Base-by-base conservation (phyloP, 2,329 filamentous ascomycete species). In the Akanthomyces muscarius region DNA sequence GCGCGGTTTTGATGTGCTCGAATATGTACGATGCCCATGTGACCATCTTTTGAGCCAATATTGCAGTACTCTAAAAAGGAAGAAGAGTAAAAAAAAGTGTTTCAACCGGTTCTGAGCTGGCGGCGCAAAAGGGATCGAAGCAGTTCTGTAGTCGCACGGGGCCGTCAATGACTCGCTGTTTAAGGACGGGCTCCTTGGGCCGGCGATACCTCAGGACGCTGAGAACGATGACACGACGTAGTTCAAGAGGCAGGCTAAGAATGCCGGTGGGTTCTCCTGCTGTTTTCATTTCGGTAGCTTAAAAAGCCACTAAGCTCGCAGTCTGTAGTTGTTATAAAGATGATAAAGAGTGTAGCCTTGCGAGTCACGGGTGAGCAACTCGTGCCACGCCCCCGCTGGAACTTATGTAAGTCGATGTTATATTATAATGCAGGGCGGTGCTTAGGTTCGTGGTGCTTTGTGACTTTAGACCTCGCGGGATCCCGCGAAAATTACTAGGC, bases 331-430 rank as follows among this genome's bases (percentile, higher is more conserved):
- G 14, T 44, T 3, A 44, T n/a, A 14, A 14, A 2, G 14, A 44
- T 16, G 41, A 21, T 21, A 21, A 21, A 18, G 41, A 44, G 16
- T n/a, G 14, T 13, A 44, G 41, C 41, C 41, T 44, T 44, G 3
- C 18, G 41, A 44, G 56, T 72, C 65, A 75, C 66, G 67, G 76
- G 64, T 75, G 76, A 30, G 28, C 28, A 30, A 30, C 6, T 30
- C 28, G 4, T 30, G 28, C 28, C 28, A 30, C 28, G 6, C 21
- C 28, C 28, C 28, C 28, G 21, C 21, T 21, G 21, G 21, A 21
- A 21, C 21, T 21, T 21, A 21, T 21, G 21, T 1, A 21, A 21
- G 21, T 21, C 21, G 21, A 21, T 21, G 21, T 21, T 21, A 21
- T 21, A 21, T 21, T 21, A 21, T 21, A 21, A 21, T 21, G 21